A percentile compares a stretch with the other conserved stretches of the same genome.
phyloP scores from a whole-genome alignment of 805 yeast species.

The Cyberlindnera euphorbiiphila region DNA sequence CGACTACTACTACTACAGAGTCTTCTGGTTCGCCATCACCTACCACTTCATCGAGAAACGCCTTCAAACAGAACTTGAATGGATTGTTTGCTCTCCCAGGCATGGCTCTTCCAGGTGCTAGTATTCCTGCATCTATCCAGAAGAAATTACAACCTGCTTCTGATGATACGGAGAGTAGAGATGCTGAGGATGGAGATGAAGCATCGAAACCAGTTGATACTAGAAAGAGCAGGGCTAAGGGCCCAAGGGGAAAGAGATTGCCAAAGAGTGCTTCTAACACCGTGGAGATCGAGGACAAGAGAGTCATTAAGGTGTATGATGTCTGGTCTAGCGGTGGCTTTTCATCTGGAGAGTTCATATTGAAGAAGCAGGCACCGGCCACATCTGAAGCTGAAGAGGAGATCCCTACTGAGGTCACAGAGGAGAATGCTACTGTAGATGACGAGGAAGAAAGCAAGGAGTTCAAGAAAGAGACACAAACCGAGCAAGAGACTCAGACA shows the following conservation, averaged over 20 bases:
- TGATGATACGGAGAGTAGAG: constrained; percentile 1
- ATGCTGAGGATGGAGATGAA: constrained; percentile 9
- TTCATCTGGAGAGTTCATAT: constrained; percentile 3
- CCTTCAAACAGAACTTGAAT: constrained; percentile 54
- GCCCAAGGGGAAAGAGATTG: constrained; percentile 69
- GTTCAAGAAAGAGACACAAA: background rate
- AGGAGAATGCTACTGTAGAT: constrained; percentile 1
- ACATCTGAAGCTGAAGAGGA: too few relatives aligned
- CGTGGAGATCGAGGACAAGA: constrained; percentile 24
- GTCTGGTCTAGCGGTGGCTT: constrained; percentile 20
- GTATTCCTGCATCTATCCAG: constrained; percentile 20
- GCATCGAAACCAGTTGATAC: constrained; percentile 29
- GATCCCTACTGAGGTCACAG: background rate
- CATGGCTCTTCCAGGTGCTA: constrained; percentile 34
- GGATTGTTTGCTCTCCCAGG: constrained; percentile 61
- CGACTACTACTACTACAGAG: too few relatives aligned
- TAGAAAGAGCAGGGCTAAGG: constrained; percentile 55
- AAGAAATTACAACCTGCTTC: constrained; percentile 9
- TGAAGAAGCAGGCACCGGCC: constrained; percentile 6
- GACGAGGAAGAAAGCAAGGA: background rate
- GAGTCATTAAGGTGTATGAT: constrained; percentile 20
- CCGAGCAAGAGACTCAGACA: background rate
- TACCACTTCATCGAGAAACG: constrained; percentile 28
- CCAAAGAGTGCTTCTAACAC: constrained; percentile 49
- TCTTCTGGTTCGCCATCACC: too few relatives aligned